A percentile compares a stretch with the other conserved stretches of the same genome.
These are phyloP conservation scores for Chalciporus piperatus DNA, from an alignment of 768 basidiomycete genomes.

Conservation along the genomic window DNA sequence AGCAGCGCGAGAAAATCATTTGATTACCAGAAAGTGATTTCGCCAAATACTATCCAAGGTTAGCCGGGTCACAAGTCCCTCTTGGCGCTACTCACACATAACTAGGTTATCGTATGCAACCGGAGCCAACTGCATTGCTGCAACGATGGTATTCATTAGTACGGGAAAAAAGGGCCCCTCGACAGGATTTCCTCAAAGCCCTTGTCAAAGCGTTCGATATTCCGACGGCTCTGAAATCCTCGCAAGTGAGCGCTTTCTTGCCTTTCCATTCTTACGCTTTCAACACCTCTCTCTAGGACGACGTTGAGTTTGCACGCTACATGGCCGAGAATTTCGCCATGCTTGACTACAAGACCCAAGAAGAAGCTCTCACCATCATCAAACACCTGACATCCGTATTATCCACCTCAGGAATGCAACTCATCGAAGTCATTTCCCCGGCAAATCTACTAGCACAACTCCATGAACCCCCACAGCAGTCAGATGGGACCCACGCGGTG, in stretches of 20 bases:
- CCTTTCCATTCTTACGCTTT: not conserved
- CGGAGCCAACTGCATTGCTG: constrained; percentile 69
- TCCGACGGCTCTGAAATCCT: constrained; percentile 48
- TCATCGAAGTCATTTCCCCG: constrained; percentile 73
- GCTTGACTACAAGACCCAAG: constrained; percentile 93
- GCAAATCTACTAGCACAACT: constrained; percentile 65
- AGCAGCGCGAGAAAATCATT: constrained; percentile 80
- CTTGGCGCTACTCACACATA: not conserved
- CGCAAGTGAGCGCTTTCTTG: constrained; percentile 43
- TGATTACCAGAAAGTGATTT: constrained; percentile 71
- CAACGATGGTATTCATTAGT: constrained; percentile 90
- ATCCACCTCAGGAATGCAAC: constrained; percentile 77
- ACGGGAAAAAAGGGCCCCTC: constrained; percentile 81
- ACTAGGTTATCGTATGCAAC: constrained; percentile 64
- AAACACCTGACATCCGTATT: constrained; percentile 72
- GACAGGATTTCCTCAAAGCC: constrained; percentile 85
- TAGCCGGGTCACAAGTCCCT: constrained; percentile 5
- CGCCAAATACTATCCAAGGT: constrained; percentile 53
- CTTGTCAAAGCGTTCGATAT: constrained; percentile 84
- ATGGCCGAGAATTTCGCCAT: constrained; percentile 93
- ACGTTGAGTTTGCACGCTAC: constrained; percentile 84
- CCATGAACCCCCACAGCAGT: constrained; percentile 32
- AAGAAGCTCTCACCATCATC: constrained; percentile 86
- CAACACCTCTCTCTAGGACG: constrained; percentile 47
- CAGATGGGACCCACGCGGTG: constrained; percentile 6